Evolutionary conservation across 129 eudicot species (phyloP).

Genomic region (Deinandra increscens): DNA sequence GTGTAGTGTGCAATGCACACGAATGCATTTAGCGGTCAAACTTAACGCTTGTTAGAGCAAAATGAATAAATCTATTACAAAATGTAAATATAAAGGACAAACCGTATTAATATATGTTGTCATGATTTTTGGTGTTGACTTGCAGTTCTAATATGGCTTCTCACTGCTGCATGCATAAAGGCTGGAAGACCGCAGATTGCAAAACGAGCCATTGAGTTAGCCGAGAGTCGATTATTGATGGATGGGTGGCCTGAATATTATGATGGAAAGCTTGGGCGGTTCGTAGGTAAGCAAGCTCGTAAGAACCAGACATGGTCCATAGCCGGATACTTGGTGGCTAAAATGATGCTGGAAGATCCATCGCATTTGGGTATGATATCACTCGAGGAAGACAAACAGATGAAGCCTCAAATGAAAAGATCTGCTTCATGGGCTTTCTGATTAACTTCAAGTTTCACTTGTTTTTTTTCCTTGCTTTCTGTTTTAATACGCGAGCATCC

Average conservation of each 20-base stretch:
- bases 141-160: slow-evolving; percentile 87
- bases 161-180: slow-evolving; percentile 86
- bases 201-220: slow-evolving; percentile 68
- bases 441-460: slow-evolving; percentile 25
- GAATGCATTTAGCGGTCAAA: too few species aligned
- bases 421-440: slow-evolving; percentile 81
- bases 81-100: too few species aligned
- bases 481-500: not conserved
- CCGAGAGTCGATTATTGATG: slow-evolving; percentile 63
- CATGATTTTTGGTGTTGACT: not conserved
- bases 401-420: slow-evolving; percentile 79
- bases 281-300: slow-evolving; percentile 82
- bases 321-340: slow-evolving; percentile 92
- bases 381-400: slow-evolving; percentile 87
- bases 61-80: too few species aligned
- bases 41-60: too few species aligned
- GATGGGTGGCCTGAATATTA: slow-evolving; percentile 93
- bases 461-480: slow-evolving; percentile 12
- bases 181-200: slow-evolving; percentile 90
- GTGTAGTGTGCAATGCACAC: too few species aligned
- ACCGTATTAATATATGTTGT: not conserved
- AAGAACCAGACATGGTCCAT: slow-evolving; percentile 92
- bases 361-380: slow-evolving; percentile 94
- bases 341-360: slow-evolving; percentile 95
- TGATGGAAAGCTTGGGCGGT: slow-evolving; percentile 83